Percentiles rank a stretch among this genome's conserved stretches.
Conservation (phyloP, 495 filamentous ascomycete genomes). For the Parathielavia hyrcaniae region DNA sequence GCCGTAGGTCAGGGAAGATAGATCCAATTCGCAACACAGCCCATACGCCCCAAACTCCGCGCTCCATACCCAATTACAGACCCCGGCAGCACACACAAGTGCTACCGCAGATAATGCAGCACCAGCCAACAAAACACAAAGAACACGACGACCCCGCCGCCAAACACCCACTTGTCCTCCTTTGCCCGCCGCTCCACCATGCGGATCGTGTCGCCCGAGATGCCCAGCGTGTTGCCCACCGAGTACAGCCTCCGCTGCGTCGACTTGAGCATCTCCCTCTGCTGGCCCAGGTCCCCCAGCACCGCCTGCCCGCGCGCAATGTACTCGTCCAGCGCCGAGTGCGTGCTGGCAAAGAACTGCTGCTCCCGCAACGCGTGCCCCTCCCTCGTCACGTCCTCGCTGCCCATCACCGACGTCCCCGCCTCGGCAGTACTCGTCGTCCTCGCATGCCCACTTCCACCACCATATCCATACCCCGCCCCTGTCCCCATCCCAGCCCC, state of each 20-base stretch:
- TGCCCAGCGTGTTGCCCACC: constrained; percentile 87
- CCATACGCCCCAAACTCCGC: constrained; percentile 21
- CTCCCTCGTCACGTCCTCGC: constrained; percentile 61
- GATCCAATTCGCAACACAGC: neutral
- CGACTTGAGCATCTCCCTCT: constrained; percentile 88
- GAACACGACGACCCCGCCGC: constrained; percentile 81
- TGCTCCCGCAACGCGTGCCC: constrained; percentile 84
- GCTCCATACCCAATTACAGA: constrained; percentile 13
- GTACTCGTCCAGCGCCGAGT: constrained; percentile 84
- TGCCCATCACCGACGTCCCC: constrained; percentile 35
- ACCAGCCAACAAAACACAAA: constrained; percentile 87
- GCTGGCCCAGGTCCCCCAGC: constrained; percentile 78
- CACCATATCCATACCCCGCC: constrained; percentile 25
- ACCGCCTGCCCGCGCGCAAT: constrained; percentile 86
- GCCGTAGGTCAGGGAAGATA: neutral
- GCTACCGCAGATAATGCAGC: constrained; percentile 68
- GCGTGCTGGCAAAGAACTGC: constrained; percentile 71
- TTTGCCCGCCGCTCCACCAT: constrained; percentile 88
- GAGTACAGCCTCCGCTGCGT: constrained; percentile 87
- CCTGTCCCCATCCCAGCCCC: neutral
- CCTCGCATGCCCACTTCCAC: constrained; percentile 28
- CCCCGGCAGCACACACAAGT: neutral
- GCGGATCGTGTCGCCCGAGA: constrained; percentile 92
- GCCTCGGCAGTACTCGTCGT: constrained; percentile 27
- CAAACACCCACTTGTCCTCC: constrained; percentile 98